Base-by-base conservation (phyloP, 305 asterid genomes). In the Lippia alba region DNA sequence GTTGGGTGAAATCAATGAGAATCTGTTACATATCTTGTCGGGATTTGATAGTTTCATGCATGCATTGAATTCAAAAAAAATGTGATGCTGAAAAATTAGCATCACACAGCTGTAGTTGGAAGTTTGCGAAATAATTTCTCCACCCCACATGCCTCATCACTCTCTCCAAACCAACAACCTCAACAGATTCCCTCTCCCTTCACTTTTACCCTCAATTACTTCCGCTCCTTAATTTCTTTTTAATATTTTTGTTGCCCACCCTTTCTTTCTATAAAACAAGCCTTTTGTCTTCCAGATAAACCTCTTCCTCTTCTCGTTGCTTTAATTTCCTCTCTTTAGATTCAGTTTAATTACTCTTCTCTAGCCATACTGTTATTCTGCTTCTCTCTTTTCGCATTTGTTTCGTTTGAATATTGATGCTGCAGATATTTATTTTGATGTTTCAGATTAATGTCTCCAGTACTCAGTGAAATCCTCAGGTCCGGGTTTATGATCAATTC, bases 401-500 rank as follows among this genome's bases (percentile, higher is more conserved):
- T 61, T 41, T n/a, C n/a, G n/a, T n/a, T n/a, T n/a, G n/a, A n/a
- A 18, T 39, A 61, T 74, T 79, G 77, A 85, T 82, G 91, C 81
- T 71, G 76, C 81, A 57, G 32, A 57, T 70, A 4, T 59, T 54
- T 44, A 48, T 71, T 4, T 78, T 76, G 72, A 70, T 80, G 85
- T 71, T 73, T 34, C 69, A 75, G 74, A 83, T 83, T 80, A 74
- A 94, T 91, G 97, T 86, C 87, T 87, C 86, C 94, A 15, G 89
- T 85, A 71, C 81, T 93, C 64, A 79, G 96, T 79, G 96, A 93
- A 86, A 67, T 91, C 72, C 87, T 85, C 64, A 76, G 86, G 70
- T 86, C 96, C 32, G 96, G 94, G 50, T 85, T 81, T 76, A 83
- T 76, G 69, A 85, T 91, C 67, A 74, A 82, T 49, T 89, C 90